Percentiles rank a stretch among this genome's conserved stretches.
These are phyloP conservation scores for Gentiana straminea DNA, from an alignment of 257 asterid species.

Conservation along the genomic window DNA sequence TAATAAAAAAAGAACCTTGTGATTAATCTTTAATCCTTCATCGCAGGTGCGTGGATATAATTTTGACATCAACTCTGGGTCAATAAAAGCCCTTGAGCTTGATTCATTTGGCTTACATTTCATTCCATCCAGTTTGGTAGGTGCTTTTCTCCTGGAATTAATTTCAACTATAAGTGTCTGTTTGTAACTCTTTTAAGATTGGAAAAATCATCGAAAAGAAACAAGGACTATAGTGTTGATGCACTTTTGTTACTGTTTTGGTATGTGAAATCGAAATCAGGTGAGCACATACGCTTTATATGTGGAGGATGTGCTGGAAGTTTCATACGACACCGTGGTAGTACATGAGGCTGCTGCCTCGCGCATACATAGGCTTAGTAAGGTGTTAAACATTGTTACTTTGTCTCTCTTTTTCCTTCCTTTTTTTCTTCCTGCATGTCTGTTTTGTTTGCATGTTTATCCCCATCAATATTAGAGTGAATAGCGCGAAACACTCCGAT, in stretches of 20 bases:
- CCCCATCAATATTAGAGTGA: neutral
- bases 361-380: conserved; percentile 53
- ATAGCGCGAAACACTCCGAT: neutral
- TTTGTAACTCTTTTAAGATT: neutral
- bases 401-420: neutral
- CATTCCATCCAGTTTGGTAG: conserved; percentile 65
- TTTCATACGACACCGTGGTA: conserved; percentile 39
- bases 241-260: neutral
- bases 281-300: conserved; percentile 56
- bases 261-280: conserved; percentile 12
- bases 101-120: conserved; percentile 66
- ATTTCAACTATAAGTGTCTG: too few species aligned
- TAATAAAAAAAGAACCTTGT: neutral
- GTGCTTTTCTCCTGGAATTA: conserved; percentile 7
- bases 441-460: neutral
- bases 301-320: conserved; percentile 55
- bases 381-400: conserved; percentile 20
- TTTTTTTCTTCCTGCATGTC: neutral
- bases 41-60: conserved; percentile 60
- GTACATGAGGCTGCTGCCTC: conserved; percentile 50
- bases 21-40: conserved; percentile 5
- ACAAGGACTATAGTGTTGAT: too few species aligned
- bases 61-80: conserved; percentile 49
- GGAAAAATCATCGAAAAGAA: too few species aligned
- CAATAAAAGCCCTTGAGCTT: conserved; percentile 49